These are phyloP conservation scores for Blastobotrys peoriensis DNA, from an alignment of 805 yeast genomes.

Conservation along the genomic window DNA sequence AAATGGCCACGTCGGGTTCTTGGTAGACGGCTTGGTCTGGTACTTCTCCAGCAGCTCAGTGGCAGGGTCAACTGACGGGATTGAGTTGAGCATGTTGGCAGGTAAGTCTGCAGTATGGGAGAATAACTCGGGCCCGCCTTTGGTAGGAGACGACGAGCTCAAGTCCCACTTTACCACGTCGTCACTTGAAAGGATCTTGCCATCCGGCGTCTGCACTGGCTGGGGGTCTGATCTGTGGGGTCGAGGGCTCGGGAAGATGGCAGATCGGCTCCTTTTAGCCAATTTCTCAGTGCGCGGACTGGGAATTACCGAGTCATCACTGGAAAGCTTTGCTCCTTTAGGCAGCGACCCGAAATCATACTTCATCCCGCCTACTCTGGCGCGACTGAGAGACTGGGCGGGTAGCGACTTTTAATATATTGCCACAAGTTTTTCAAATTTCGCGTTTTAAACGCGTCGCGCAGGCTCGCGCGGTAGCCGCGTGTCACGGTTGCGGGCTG, in stretches of 20 bases:
- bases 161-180: not conserved
- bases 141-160: not conserved
- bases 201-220: not conserved
- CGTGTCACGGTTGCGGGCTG: no score
- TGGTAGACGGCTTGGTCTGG: slow-evolving; percentile 11
- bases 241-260: no score
- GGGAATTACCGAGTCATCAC: no score
- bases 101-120: not conserved
- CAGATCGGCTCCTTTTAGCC: no score
- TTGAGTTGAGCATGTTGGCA: not conserved
- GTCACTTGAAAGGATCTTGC: not conserved
- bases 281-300: no score
- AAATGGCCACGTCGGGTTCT: slow-evolving; percentile 19
- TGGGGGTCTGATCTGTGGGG: no score
- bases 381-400: no score
- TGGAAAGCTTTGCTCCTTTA: not conserved
- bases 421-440: no score
- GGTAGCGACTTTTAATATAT: no score
- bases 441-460: no score
- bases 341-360: not conserved
- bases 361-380: no score
- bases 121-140: not conserved
- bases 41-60: slow-evolving; percentile 19
- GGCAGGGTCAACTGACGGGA: slow-evolving; percentile 17
- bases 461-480: no score